Conservation (phyloP, 2,329 filamentous ascomycete species). For the Botrytis paeoniae region DNA sequence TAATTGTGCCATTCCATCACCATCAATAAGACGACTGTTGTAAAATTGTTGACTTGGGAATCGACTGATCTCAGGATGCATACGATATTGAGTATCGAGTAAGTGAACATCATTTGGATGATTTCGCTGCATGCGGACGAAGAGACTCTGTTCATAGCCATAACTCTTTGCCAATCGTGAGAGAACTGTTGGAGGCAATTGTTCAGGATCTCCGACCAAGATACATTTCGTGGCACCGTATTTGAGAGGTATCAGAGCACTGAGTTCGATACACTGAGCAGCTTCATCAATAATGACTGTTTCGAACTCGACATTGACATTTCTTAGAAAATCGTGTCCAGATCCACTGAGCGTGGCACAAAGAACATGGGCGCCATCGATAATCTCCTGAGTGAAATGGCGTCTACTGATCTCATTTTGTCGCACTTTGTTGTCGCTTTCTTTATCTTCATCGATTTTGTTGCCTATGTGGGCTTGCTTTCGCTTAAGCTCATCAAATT, state of each 20-base stretch:
- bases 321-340: slow-evolving; percentile 86
- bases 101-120: slow-evolving; percentile 85
- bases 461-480: slow-evolving; percentile 74
- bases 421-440: slow-evolving; percentile 77
- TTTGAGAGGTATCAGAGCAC: slow-evolving; percentile 92
- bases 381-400: slow-evolving; percentile 82
- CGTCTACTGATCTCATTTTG: slow-evolving; percentile 84
- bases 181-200: slow-evolving; percentile 91
- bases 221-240: slow-evolving; percentile 97
- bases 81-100: slow-evolving; percentile 96
- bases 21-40: slow-evolving; percentile 81
- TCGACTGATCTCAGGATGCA: slow-evolving; percentile 93
- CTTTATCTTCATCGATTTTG: slow-evolving; percentile 82
- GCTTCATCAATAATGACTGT: slow-evolving; percentile 98
- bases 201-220: slow-evolving; percentile 95
- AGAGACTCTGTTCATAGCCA: slow-evolving; percentile 96
- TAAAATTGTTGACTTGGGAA: slow-evolving; percentile 95
- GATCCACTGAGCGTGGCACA: slow-evolving; percentile 94
- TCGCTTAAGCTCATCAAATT: slow-evolving; percentile 75
- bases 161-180: slow-evolving; percentile 89
- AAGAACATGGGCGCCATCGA: slow-evolving; percentile 86
- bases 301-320: slow-evolving; percentile 92
- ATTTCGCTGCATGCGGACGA: slow-evolving; percentile 96
- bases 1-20: slow-evolving; percentile 73
- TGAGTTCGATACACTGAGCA: slow-evolving; percentile 95